Evolutionary conservation across 2,329 filamentous ascomycete species (phyloP).

Genomic region (Elsinoe australis): DNA sequence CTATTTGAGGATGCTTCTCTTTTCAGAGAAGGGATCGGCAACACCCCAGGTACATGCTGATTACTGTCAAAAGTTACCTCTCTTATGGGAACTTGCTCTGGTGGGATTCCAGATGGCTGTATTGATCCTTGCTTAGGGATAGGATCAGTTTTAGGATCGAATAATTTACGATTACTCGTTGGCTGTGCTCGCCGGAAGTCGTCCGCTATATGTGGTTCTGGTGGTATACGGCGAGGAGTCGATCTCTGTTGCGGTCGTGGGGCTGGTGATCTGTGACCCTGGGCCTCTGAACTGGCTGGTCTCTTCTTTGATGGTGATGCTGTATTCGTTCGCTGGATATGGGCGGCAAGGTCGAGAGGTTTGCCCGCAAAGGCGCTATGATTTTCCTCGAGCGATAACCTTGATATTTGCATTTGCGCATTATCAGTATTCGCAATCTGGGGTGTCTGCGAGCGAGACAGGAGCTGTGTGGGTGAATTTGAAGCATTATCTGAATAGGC

Average conservation of each 20-base stretch:
- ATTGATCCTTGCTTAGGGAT: constrained; percentile 20
- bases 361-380: not conserved
- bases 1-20: constrained; percentile 5
- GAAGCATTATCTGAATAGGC: constrained; percentile 5
- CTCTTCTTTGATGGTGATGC: constrained; percentile 16
- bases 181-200: not conserved
- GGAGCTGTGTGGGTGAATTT: constrained; percentile 1
- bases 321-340: constrained; percentile 3
- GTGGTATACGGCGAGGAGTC: not conserved
- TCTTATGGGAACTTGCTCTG: too few species aligned
- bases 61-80: constrained; percentile 6
- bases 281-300: constrained; percentile 10
- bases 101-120: too few species aligned
- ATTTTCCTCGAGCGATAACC: constrained; percentile 10
- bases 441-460: constrained; percentile 5
- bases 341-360: not conserved
- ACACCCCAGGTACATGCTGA: constrained; percentile 34
- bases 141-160: not conserved
- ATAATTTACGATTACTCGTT: not conserved
- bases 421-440: constrained; percentile 1
- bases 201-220: not conserved
- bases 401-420: constrained; percentile 16
- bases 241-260: not conserved
- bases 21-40: not conserved
- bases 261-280: constrained; percentile 1